Percentiles rank a stretch among this genome's conserved stretches.
Evolutionary conservation across 176 grass and related monocot genomes (phyloP).

Genomic region (Calamus simplicifolius): DNA sequence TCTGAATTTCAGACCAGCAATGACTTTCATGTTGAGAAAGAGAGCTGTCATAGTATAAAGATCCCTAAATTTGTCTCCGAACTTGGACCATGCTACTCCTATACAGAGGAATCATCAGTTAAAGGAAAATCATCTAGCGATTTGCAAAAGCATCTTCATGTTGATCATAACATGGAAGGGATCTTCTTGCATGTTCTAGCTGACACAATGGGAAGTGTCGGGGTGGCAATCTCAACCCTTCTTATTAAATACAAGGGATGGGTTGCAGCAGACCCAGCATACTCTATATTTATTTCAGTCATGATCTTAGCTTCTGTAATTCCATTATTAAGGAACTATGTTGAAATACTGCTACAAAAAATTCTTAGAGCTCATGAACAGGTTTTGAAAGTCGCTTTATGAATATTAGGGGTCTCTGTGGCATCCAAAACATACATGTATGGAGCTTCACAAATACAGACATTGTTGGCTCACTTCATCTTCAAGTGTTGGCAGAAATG

Average conservation of each 20-base stretch:
- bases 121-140: conserved; percentile 20
- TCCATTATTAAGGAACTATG: conserved; percentile 86
- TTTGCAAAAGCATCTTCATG: conserved; percentile 36
- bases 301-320: conserved; percentile 87
- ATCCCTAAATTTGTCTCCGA: background rate
- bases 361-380: conserved; percentile 72
- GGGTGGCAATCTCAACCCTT: conserved; percentile 85
- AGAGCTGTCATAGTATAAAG: conserved; percentile 16
- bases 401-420: conserved; percentile 56
- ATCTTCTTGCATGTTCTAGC: conserved; percentile 99
- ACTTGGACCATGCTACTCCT: background rate
- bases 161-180: conserved; percentile 96
- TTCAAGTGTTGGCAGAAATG: conserved; percentile 47
- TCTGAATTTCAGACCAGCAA: conserved; percentile 7
- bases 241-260: conserved; percentile 97
- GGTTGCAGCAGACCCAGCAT: conserved; percentile 84
- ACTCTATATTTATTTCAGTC: conserved; percentile 92
- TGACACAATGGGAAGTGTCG: conserved; percentile 90
- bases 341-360: conserved; percentile 97
- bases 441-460: conserved; percentile 98
- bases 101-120: conserved; percentile 12
- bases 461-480: conserved; percentile 70
- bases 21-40: conserved; percentile 19
- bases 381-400: conserved; percentile 53
- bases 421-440: conserved; percentile 63